phyloP scores from a whole-genome alignment of 2,329 filamentous ascomycete genomes.

The Aspergillus sp. region DNA sequence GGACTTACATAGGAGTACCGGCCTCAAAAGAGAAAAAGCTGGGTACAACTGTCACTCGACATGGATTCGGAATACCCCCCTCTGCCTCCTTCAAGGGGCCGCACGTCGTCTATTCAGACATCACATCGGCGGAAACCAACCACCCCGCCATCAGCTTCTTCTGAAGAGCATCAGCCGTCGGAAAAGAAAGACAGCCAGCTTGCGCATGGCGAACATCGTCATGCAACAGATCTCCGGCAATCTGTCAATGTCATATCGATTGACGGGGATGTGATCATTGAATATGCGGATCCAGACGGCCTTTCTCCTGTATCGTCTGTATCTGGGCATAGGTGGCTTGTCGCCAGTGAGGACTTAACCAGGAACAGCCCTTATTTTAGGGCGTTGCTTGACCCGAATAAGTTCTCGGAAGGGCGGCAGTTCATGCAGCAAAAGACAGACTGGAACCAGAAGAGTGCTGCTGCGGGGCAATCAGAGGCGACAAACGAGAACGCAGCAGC shows the following conservation, averaged over 20 bases:
- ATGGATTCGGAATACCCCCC: constrained; percentile 21
- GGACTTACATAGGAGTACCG: no score
- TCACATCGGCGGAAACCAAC: neutral
- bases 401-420: constrained; percentile 34
- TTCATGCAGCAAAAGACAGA: constrained; percentile 23
- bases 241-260: constrained; percentile 16
- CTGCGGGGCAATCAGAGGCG: neutral
- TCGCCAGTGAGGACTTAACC: constrained; percentile 25
- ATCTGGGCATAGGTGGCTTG: constrained; percentile 22
- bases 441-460: neutral
- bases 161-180: neutral
- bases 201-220: no score
- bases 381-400: constrained; percentile 33
- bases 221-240: neutral
- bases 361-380: constrained; percentile 33
- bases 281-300: constrained; percentile 17
- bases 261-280: constrained; percentile 30
- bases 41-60: neutral
- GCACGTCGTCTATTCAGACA: constrained; percentile 2
- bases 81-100: constrained; percentile 7
- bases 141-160: neutral
- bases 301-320: constrained; percentile 3
- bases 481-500: neutral
- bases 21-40: no score
- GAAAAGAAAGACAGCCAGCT: neutral